phyloP scores from a whole-genome alignment of 805 yeast genomes.

The Cyberlindnera mrakii region DNA sequence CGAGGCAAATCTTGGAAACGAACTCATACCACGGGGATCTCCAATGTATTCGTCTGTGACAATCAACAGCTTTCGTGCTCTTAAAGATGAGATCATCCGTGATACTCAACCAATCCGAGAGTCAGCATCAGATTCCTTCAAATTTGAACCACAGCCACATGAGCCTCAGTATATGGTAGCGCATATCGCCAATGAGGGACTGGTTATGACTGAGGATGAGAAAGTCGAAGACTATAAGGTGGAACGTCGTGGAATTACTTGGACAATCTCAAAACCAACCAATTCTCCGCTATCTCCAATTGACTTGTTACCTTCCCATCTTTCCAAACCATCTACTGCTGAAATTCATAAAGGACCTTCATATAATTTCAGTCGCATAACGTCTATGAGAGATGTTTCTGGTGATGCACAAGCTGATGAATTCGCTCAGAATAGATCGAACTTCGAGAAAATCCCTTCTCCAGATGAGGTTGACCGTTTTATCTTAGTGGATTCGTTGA shows the following conservation, averaged over 20 bases:
- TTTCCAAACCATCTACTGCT: background rate
- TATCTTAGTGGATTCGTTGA: background rate
- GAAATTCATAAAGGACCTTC: background rate
- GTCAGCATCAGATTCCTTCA: too few species aligned
- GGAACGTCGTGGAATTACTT: background rate
- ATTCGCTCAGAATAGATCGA: too few species aligned
- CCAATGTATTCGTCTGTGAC: too few species aligned
- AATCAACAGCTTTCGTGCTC: too few species aligned
- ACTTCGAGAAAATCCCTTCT: background rate
- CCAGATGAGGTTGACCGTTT: constrained; percentile 1
- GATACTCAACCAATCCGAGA: too few species aligned
- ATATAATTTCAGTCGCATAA: background rate
- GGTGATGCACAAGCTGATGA: background rate
- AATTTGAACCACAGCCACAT: too few species aligned
- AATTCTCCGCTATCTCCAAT: background rate
- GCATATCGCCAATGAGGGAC: background rate
- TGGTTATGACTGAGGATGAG: background rate
- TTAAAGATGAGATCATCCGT: too few species aligned
- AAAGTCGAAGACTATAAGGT: background rate
- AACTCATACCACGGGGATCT: too few species aligned
- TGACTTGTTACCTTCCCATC: constrained; percentile 1
- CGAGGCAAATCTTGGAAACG: too few species aligned
- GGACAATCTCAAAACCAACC: background rate
- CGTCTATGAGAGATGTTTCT: background rate
- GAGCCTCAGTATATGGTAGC: background rate